These are phyloP conservation scores for Acanthamoeba sp. DNA, from an alignment of 208 protist species.

Conservation along the genomic window DNA sequence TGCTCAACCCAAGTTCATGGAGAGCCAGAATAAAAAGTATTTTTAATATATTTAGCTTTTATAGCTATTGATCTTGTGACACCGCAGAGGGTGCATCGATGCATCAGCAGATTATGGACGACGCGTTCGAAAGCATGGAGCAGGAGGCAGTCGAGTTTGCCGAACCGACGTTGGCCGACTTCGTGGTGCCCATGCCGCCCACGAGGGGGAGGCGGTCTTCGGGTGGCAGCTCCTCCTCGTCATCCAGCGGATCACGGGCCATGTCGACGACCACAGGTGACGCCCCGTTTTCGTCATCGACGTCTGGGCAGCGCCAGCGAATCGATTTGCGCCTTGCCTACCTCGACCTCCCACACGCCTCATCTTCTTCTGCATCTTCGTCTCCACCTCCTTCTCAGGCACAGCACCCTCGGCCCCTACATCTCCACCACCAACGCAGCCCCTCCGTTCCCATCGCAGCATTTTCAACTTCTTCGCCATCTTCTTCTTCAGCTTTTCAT, in stretches of 20 bases:
- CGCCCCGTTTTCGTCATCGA: neutral
- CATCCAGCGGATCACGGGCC: neutral
- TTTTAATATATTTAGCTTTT: no score
- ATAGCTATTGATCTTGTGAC: no score
- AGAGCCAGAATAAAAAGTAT: no score
- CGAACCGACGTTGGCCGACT: neutral
- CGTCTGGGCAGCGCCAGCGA: neutral
- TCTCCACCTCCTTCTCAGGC: neutral
- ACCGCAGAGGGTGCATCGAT: no score
- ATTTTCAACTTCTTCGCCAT: neutral
- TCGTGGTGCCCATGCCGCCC: neutral
- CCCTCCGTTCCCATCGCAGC: neutral
- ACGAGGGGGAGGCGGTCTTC: neutral
- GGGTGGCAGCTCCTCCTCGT: neutral
- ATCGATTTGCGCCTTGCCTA: slow-evolving; percentile 1
- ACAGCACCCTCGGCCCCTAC: neutral
- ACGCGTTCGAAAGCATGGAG: neutral
- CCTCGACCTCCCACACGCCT: slow-evolving; percentile 19
- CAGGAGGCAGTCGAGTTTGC: neutral
- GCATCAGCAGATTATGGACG: no score
- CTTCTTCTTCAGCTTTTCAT: neutral
- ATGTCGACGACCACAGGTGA: neutral
- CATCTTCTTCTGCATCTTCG: neutral
- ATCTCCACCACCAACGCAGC: neutral
- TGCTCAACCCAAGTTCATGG: neutral